Evolutionary conservation across 176 grass and related monocot species (phyloP), one percentile per base, ranked within the genome.

Genomic region (Oryza coarctata): DNA sequence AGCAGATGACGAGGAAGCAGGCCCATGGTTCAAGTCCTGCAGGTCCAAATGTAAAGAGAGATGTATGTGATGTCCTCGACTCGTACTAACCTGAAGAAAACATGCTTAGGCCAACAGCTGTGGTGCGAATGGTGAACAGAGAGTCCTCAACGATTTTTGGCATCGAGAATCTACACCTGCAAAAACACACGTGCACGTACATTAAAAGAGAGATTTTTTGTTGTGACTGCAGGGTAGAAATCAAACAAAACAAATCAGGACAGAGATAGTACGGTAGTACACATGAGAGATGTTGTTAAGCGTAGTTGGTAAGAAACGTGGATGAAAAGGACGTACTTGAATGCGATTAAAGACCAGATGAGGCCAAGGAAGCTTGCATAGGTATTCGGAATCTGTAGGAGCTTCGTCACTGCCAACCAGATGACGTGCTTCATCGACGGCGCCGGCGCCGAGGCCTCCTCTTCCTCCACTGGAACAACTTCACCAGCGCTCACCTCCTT

Each of bases 31-130:
- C n/a, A n/a, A 38, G 35, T 38, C 41, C 12, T 3, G 3, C 14
- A 55, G 12, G 2, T 39, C 22, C 22, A 68, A 45, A 65, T 32
- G 18, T 65, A 65, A 47, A 50, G 22, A 0, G 6, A 20, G 14
- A 58, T 35, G n/a, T 1, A 55, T 60, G 3, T n/a, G n/a, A n/a
- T n/a, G n/a, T n/a, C n/a, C n/a, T 23, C 6, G 4, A n/a, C n/a
- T 27, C 6, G 20, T 23, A n/a, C 18, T 2, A 57, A 97, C 94
- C 94, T 58, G 92, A 88, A 29, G 85, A 77, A 81, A 98, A 98
- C 95, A 94, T 98, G 90, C 92, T 92, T 25, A 98, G 84, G 12
- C 95, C 95, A 40, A 98, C 75, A 2, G 95, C 90, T 0, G 95
- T 91, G 1, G 62, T 87, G 66, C 89, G 80, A 20, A 98, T 81